Base-by-base conservation (phyloP, 257 asterid species). In the Solanum stenotomum region DNA sequence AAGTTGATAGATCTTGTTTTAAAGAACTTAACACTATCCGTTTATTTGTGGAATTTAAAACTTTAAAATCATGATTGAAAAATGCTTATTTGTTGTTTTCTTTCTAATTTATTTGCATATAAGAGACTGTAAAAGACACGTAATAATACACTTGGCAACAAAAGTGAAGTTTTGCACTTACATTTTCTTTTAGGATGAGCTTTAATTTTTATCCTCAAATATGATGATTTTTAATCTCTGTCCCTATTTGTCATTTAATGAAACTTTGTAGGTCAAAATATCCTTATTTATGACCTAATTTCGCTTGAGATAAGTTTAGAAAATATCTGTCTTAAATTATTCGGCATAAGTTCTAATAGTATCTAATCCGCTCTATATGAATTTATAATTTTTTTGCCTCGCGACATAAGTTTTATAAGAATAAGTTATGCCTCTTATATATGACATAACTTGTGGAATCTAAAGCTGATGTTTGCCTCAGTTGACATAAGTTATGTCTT, bases 381-480 rank as follows among this genome's bases (percentile, higher is more conserved):
- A 7, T 20, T 56, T 3, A 7, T 2, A 0, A 6, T 1, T 18
- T 56, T 56, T 56, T 18, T 56, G 0, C n/a, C 65, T 56, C 0
- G 3, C 5, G 0, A 3, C 5, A 7, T 1, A 63, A 63, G 15
- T 63, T 10, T 4, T 63, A 63, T n/a, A n/a, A 4, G 3, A 63
- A 63, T n/a, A n/a, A 63, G 16, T 63, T 63, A 63, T n/a, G 31
- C 65, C 65, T 56, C 25, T 63, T 63, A n/a, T 10, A n/a, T 52
- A 52, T 52, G n/a, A 63, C 6, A 23, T n/a, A 63, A 63, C 3
- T 3, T 9, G 71, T 63, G 15, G 1, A n/a, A 23, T 63, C 13
- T n/a, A 10, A 56, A n/a, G 0, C 0, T n/a, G 3, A 23, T 4
- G 1, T 23, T 63, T 63, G 29, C 29, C 15, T 2, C 61, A 5